Base-by-base conservation (phyloP, 345 rosid species). In the Hibiscus mutabilis region DNA sequence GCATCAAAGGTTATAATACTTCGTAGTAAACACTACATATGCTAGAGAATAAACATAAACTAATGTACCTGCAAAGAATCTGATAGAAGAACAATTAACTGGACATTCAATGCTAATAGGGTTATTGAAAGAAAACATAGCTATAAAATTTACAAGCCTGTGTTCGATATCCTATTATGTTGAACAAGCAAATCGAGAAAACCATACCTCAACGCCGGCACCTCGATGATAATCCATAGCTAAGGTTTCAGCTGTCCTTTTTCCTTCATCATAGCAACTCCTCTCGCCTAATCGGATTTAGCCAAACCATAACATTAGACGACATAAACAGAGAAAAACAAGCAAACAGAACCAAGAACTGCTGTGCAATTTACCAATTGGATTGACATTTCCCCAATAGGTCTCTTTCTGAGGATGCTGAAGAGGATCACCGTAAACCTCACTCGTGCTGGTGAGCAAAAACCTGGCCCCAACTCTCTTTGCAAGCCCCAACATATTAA, bases 351-450 rank as follows among this genome's bases (percentile, higher is more conserved):
- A 69, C 5, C 29, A 46, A 69, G 1, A 68, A 19, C 2, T 25
- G 10, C 35, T 44, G 21, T 18, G 40, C 40, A 40, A 42, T 80
- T 73, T 58, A 92, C 99, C 99, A 1, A 95, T 95, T 18, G 99
- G 99, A 79, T 95, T 95, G 73, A 95, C 99, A 68, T 95, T 84
- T 66, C 99, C 97, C 99, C 99, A 95, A 61, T 95, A 95, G 15
- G 96, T 95, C 75, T 92, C 99, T 77, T 95, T 92, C 82, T 92
- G 99, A 4, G 99, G 99, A 85, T 95, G 99, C 83, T 95, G 91
- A 69, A 95, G 97, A 14, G 99, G 99, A 73, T 95, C 99, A 42
- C 99, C 99, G 71, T 95, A 95, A 42, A 95, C 99, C 89, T 95
- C 99, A 79, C 99, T 95, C 2, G 99, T 95, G 77, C 99, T 95